A percentile compares a stretch with the other conserved stretches of the same genome.
phyloP scores from a whole-genome alignment of 768 basidiomycete species.

The Xerocomellus amylosporus region DNA sequence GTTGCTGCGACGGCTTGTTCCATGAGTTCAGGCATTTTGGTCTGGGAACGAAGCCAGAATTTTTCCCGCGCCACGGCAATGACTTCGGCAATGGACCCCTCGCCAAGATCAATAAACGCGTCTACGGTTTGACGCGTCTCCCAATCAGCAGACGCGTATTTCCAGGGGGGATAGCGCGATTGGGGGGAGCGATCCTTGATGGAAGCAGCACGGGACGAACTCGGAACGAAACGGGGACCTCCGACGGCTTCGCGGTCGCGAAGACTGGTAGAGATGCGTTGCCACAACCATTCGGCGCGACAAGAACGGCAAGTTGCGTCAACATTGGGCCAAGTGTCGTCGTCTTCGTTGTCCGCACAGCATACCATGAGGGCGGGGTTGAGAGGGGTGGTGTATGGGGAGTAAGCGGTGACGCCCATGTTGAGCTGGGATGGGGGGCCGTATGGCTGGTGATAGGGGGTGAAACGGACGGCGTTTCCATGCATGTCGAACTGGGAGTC shows the following conservation, averaged over 20 bases:
- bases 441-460: slow-evolving; percentile 33
- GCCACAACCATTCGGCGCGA: slow-evolving; percentile 64
- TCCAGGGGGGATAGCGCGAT: slow-evolving; percentile 27
- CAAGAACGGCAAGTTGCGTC: slow-evolving; percentile 69
- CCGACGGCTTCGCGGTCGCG: slow-evolving; percentile 58
- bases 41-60: slow-evolving; percentile 62
- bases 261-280: slow-evolving; percentile 45
- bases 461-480: slow-evolving; percentile 31
- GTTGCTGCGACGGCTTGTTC: slow-evolving; percentile 64
- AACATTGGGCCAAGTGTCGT: slow-evolving; percentile 61
- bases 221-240: slow-evolving; percentile 36
- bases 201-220: slow-evolving; percentile 11
- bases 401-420: slow-evolving; percentile 24
- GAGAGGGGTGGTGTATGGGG: slow-evolving; percentile 23
- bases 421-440: slow-evolving; percentile 18
- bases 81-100: slow-evolving; percentile 64
- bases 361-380: slow-evolving; percentile 39
- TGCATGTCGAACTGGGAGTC: slow-evolving; percentile 36
- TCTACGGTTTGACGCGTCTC: slow-evolving; percentile 66
- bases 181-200: slow-evolving; percentile 13
- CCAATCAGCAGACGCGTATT: slow-evolving; percentile 49
- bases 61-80: slow-evolving; percentile 64
- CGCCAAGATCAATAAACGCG: slow-evolving; percentile 70
- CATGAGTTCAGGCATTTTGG: slow-evolving; percentile 65
- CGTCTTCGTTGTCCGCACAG: slow-evolving; percentile 70